Evolutionary conservation across 2,329 filamentous ascomycete genomes (phyloP), one percentile per base, ranked within the genome.

Genomic region (Metarhizium album): DNA sequence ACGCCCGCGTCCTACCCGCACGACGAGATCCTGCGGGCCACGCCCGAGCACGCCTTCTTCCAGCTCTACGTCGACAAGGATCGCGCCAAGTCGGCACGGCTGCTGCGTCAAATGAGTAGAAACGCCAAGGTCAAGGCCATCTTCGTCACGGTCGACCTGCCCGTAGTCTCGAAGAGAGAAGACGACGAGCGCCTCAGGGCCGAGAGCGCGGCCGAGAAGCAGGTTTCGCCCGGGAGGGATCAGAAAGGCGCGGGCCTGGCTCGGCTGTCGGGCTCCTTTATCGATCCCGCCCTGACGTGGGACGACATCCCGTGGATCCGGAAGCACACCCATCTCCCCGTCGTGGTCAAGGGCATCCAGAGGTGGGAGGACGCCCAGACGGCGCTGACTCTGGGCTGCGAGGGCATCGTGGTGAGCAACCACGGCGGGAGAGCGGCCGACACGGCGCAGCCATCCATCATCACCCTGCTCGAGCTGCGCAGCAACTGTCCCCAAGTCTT

Each of bases 291-390:
- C 20, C 66, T 82, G 13, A 31, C 73, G 71, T 88, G 83, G 84
- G 73, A 77, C 43, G 84, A 85, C 61, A 70, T 87, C 1, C 67
- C 73, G 4, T 87, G 83, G 82, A 60, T 87, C 22, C 78, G 82
- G 8, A 31, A 24, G 2, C 37, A 52, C 66, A 1, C 7, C 1
- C 62, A 67, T 70, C 52, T 75, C 79, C 69, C 81, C 59, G 57
- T 87, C 70, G 68, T 83, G 55, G 46, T 88, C 24, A 89, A 88
- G 64, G 84, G 84, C 0, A 78, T 89, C n/a, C 83, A 87, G 67
- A 79, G 76, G 14, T 76, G 79, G 0, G 70, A 72, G 40, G 85
- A 89, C 63, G 84, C 84, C 14, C 69, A 73, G 48, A 73, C 70
- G 56, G 80, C 80, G 2, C 72, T 82, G 35, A 73, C 83, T 48